phyloP scores from a whole-genome alignment of 495 filamentous ascomycete genomes.

The Xylaria bambusicola region DNA sequence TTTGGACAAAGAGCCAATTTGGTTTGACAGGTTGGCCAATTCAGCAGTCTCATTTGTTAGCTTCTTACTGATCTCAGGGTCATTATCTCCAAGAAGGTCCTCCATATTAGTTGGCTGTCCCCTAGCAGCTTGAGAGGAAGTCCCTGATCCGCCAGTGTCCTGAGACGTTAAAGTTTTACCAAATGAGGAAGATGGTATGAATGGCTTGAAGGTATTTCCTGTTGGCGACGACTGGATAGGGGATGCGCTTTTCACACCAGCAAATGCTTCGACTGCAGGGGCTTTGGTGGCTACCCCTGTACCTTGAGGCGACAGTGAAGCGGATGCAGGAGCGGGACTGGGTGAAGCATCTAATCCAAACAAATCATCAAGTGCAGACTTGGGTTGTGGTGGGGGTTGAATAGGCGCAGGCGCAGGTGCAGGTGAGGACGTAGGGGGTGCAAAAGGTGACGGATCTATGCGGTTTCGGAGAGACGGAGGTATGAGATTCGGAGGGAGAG shows the following conservation, averaged over 20 bases:
- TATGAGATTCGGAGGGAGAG: conserved; percentile 76
- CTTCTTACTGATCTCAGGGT: conserved; percentile 85
- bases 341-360: conserved; percentile 80
- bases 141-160: conserved; percentile 69
- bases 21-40: conserved; percentile 94
- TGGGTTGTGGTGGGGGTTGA: conserved; percentile 57
- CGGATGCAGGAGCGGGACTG: conserved; percentile 57
- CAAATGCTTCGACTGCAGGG: conserved; percentile 59
- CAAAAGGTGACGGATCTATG: conserved; percentile 50
- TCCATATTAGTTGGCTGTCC: conserved; percentile 62
- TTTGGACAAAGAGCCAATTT: conserved; percentile 83
- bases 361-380: conserved; percentile 85
- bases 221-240: conserved; percentile 51
- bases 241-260: conserved; percentile 52
- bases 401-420: conserved; percentile 46
- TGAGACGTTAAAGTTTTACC: conserved; percentile 80
- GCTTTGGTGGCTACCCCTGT: conserved; percentile 39
- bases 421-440: conserved; percentile 47
- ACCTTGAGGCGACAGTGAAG: conserved; percentile 71
- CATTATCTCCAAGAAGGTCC: conserved; percentile 91
- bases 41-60: conserved; percentile 86
- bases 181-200: conserved; percentile 87
- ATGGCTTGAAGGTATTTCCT: conserved; percentile 76
- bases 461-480: conserved; percentile 86
- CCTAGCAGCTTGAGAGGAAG: conserved; percentile 39